Evolutionary conservation across 176 grass and related monocot species (phyloP).

Genomic region (Eremochloa ophiuroides): DNA sequence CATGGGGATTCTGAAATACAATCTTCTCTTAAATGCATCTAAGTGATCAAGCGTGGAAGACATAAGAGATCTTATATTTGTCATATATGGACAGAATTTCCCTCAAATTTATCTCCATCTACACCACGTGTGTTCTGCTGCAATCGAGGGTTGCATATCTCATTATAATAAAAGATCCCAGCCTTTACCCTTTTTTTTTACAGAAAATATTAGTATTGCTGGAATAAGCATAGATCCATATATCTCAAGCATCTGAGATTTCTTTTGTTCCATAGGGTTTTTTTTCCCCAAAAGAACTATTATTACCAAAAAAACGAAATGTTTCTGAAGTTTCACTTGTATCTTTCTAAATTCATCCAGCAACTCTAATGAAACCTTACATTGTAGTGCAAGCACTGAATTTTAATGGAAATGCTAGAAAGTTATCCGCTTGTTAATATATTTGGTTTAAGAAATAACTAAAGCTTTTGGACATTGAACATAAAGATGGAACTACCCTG

Average conservation of each 20-base stretch:
- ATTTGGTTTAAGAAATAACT: background rate
- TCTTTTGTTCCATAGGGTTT: background rate
- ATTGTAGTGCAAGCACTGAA: background rate
- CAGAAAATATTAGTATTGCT: background rate
- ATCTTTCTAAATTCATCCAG: background rate
- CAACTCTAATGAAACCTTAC: background rate
- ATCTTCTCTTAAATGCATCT: background rate
- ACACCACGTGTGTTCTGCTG: background rate
- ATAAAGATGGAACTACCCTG: background rate
- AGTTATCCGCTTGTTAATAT: background rate
- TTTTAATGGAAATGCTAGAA: background rate
- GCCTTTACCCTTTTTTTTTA: background rate
- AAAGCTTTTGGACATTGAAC: background rate
- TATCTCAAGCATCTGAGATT: background rate
- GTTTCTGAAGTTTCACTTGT: background rate
- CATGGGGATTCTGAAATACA: background rate
- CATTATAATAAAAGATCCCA: slow-evolving; percentile 3
- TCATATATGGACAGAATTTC: no score
- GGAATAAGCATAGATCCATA: background rate
- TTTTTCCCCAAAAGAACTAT: background rate
- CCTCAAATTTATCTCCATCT: background rate
- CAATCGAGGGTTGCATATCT: background rate
- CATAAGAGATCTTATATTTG: background rate
- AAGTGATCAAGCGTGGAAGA: background rate
- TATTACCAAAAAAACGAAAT: background rate